A percentile compares a stretch with the other conserved stretches of the same genome.
Evolutionary conservation across 2,329 filamentous ascomycete genomes (phyloP).

Genomic region (Metarhizium rileyi): DNA sequence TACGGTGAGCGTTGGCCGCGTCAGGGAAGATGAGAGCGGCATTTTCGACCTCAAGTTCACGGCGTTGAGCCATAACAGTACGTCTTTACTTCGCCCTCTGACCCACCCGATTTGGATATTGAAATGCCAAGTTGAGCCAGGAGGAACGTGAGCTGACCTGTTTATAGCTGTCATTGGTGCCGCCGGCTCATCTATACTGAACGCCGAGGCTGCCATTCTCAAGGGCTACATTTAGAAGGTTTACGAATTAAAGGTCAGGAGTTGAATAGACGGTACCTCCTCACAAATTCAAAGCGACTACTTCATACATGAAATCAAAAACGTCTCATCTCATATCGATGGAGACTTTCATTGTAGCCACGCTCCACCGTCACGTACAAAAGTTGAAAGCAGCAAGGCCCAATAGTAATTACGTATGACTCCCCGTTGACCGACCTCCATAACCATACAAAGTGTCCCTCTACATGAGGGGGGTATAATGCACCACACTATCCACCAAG

Average conservation of each 20-base stretch:
- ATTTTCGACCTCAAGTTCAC: slow-evolving; percentile 96
- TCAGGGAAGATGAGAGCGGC: slow-evolving; percentile 75
- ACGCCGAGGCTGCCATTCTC: slow-evolving; percentile 83
- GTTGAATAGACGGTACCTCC: not conserved
- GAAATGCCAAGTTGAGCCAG: too few relatives aligned
- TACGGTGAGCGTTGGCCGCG: slow-evolving; percentile 79
- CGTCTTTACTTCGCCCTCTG: slow-evolving; percentile 19
- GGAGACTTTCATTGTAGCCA: too few relatives aligned
- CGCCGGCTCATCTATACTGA: slow-evolving; percentile 90
- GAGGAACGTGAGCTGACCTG: too few relatives aligned
- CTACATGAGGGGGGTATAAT: not conserved
- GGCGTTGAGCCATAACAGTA: slow-evolving; percentile 72
- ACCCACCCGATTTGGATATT: too few relatives aligned
- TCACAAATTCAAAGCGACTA: too few relatives aligned
- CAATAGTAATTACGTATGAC: not conserved
- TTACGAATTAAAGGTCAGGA: not conserved
- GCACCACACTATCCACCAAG: not conserved
- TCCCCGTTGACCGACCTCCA: not conserved
- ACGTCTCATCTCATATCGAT: too few relatives aligned
- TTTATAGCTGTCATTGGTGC: slow-evolving; percentile 74
- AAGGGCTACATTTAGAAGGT: slow-evolving; percentile 58
- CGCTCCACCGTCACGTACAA: too few relatives aligned
- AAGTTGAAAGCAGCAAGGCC: too few relatives aligned
- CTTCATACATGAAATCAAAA: too few relatives aligned
- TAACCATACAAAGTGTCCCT: not conserved